A percentile compares a stretch with the other conserved stretches of the same genome.
Evolutionary conservation across 2,329 filamentous ascomycete species (phyloP).

Genomic region (Calonectria pseudoturangicola): DNA sequence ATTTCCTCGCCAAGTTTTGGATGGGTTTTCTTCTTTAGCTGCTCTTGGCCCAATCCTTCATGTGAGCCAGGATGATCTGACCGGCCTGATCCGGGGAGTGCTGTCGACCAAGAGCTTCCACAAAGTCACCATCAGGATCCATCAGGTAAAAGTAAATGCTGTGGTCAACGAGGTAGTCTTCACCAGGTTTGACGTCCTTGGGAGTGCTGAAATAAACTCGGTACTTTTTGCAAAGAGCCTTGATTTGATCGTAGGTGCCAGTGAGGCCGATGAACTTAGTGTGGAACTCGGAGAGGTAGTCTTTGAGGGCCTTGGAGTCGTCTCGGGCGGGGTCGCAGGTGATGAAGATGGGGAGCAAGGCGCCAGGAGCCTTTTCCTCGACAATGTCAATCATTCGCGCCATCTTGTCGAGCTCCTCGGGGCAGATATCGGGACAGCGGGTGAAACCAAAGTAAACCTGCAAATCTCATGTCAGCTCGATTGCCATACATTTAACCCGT

Average conservation of each 20-base stretch:
- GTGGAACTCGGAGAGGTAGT: conserved; percentile 95
- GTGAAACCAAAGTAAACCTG: conserved; percentile 99
- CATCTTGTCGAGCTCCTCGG: conserved; percentile 99
- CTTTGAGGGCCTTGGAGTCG: conserved; percentile 87
- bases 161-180: conserved; percentile 98
- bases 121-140: conserved; percentile 98
- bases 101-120: conserved; percentile 95
- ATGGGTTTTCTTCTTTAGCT: conserved; percentile 31
- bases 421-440: conserved; percentile 98
- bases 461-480: conserved; percentile 33
- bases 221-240: conserved; percentile 95
- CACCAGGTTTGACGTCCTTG: conserved; percentile 88
- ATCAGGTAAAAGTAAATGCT: conserved; percentile 99
- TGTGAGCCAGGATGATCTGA: conserved; percentile 88
- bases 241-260: conserved; percentile 94
- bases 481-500: background rate
- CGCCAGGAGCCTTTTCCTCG: conserved; percentile 68
- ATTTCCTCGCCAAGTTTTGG: conserved; percentile 27
- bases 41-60: conserved; percentile 75
- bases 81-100: conserved; percentile 92
- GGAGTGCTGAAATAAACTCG: conserved; percentile 98
- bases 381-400: conserved; percentile 91
- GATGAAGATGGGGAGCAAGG: conserved; percentile 89
- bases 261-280: conserved; percentile 89
- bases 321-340: conserved; percentile 97